Evolutionary conservation across 345 rosid genomes (phyloP).

Genomic region (Nephelium lappaceum): DNA sequence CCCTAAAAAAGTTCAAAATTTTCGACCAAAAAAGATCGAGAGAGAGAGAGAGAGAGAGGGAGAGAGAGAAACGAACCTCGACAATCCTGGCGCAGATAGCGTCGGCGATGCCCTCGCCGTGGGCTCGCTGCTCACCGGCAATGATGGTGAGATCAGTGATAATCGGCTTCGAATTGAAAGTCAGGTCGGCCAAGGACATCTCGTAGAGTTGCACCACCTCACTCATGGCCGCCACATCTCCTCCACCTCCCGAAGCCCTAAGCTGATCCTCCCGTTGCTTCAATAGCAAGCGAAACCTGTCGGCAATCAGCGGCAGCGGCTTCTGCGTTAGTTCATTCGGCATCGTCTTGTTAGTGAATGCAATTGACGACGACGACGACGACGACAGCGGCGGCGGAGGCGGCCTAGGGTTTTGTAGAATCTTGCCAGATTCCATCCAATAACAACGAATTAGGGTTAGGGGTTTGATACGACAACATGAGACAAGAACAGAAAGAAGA

Average conservation of each 20-base stretch:
- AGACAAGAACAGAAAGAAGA: not conserved
- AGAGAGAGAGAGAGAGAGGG: no score
- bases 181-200: constrained; percentile 65
- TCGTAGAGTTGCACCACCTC: constrained; percentile 82
- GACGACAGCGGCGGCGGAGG: constrained; percentile 18
- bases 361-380: constrained; percentile 17
- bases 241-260: constrained; percentile 38
- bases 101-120: constrained; percentile 81
- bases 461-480: constrained; percentile 17
- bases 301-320: constrained; percentile 59
- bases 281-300: constrained; percentile 64
- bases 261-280: constrained; percentile 64
- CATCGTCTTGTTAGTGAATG: constrained; percentile 35
- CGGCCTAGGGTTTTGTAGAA: constrained; percentile 42
- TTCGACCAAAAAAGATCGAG: not conserved
- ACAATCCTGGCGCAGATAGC: constrained; percentile 86
- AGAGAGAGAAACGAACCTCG: no score
- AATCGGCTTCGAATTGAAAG: constrained; percentile 93
- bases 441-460: constrained; percentile 12
- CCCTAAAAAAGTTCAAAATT: constrained; percentile 14
- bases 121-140: constrained; percentile 85
- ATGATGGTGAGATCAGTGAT: constrained; percentile 96
- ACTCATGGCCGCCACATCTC: constrained; percentile 31
- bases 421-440: constrained; percentile 38
- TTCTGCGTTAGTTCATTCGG: constrained; percentile 65